These are phyloP conservation scores for Cucurbita moschata DNA, from an alignment of 306 rosid genomes.

Conservation along the genomic window DNA sequence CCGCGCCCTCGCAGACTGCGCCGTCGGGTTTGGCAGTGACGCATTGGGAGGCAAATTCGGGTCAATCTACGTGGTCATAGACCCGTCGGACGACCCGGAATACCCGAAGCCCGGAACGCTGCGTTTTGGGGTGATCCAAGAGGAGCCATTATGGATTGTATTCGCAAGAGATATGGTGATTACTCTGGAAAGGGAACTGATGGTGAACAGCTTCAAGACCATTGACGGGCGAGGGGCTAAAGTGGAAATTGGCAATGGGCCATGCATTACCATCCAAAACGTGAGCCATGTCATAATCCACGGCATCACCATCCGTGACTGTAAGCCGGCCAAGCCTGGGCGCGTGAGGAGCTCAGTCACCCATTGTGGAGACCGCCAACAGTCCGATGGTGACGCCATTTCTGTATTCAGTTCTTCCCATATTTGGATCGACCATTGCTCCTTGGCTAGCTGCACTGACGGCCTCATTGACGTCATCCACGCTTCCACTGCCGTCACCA, in stretches of 20 bases:
- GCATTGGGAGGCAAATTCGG: conserved; percentile 66
- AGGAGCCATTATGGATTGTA: conserved; percentile 52
- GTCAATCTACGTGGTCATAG: conserved; percentile 37
- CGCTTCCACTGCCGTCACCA: conserved; percentile 60
- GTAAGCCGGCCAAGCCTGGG: conserved; percentile 34
- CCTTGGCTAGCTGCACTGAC: conserved; percentile 41
- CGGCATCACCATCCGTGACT: conserved; percentile 73
- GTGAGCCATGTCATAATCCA: conserved; percentile 68
- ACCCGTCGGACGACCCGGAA: conserved; percentile 41
- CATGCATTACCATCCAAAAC: conserved; percentile 63
- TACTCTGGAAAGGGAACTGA: conserved; percentile 46
- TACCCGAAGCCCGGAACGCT: conserved; percentile 61
- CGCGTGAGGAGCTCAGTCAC: conserved; percentile 33
- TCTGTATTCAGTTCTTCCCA: conserved; percentile 39
- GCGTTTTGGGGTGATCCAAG: conserved; percentile 62
- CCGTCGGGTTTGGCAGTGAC: conserved; percentile 50
- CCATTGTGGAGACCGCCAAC: conserved; percentile 48
- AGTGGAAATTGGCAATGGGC: conserved; percentile 60
- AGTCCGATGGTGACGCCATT: conserved; percentile 64
- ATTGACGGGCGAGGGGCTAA: conserved; percentile 82
- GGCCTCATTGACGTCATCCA: conserved; percentile 63
- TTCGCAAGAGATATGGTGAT: conserved; percentile 52
- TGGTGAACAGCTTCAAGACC: conserved; percentile 61
- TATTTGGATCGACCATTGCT: conserved; percentile 86
- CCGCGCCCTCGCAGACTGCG: conserved; percentile 48